These are phyloP conservation scores for Magnusiomyces suaveolens DNA, from an alignment of 1,139 yeast species.

Conservation along the genomic window DNA sequence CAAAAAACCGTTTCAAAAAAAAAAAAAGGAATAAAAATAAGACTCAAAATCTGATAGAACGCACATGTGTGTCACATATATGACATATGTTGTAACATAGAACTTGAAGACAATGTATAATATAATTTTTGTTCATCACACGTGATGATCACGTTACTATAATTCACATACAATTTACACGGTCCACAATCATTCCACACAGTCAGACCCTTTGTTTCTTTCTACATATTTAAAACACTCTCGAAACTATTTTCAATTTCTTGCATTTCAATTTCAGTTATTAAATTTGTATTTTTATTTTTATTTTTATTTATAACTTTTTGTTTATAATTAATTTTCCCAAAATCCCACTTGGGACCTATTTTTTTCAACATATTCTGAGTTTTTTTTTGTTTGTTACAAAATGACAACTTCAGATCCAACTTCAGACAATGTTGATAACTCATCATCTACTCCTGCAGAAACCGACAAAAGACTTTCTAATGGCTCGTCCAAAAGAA, in stretches of 20 bases:
- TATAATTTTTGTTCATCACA: too few relatives aligned
- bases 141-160: too few relatives aligned
- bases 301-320: too few relatives aligned
- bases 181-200: too few relatives aligned
- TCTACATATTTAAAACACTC: background rate
- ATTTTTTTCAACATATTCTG: too few relatives aligned
- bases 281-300: background rate
- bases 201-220: background rate
- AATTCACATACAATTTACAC: too few relatives aligned
- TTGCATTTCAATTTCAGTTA: too few relatives aligned
- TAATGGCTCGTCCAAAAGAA: conserved; percentile 39
- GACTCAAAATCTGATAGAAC: background rate
- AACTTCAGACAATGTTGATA: background rate
- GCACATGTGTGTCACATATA: background rate
- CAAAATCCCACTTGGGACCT: too few relatives aligned
- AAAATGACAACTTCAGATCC: background rate
- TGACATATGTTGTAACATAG: too few relatives aligned
- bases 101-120: too few relatives aligned
- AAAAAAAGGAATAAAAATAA: background rate
- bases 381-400: background rate
- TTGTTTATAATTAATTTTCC: too few relatives aligned
- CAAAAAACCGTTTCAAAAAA: too few relatives aligned
- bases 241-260: background rate
- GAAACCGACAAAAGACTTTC: conserved; percentile 37
- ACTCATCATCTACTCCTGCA: background rate